phyloP scores from a whole-genome alignment of 176 grass and related monocot genomes.

The Themeda triandra region DNA sequence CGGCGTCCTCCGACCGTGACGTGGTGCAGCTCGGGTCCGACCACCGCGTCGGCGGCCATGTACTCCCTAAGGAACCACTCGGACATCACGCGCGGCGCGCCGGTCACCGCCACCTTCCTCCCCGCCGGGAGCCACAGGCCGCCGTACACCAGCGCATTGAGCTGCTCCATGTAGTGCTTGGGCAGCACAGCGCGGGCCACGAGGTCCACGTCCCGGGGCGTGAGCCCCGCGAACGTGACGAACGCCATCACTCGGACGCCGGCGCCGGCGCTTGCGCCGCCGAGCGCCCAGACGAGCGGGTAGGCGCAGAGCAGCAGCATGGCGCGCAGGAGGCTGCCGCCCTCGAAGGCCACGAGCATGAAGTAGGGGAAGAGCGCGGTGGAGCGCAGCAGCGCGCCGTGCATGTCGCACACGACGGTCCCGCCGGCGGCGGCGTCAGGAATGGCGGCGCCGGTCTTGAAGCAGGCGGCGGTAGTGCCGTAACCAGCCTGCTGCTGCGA shows the following conservation, averaged over 20 bases:
- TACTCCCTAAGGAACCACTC: slow-evolving; percentile 75
- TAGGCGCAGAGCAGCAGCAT: slow-evolving; percentile 48
- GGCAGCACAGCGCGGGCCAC: slow-evolving; percentile 67
- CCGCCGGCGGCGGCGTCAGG: not conserved
- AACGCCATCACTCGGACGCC: slow-evolving; percentile 60
- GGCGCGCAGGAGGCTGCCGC: slow-evolving; percentile 60
- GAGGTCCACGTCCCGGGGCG: slow-evolving; percentile 46
- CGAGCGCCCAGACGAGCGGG: slow-evolving; percentile 58
- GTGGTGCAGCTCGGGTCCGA: slow-evolving; percentile 56
- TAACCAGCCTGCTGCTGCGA: not conserved
- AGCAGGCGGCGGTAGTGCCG: not conserved
- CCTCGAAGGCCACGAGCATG: slow-evolving; percentile 94
- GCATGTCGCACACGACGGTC: slow-evolving; percentile 56
- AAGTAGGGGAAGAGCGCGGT: slow-evolving; percentile 73
- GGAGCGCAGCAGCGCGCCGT: slow-evolving; percentile 57
- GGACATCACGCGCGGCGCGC: slow-evolving; percentile 61
- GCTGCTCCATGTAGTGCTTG: slow-evolving; percentile 73
- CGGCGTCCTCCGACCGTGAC: slow-evolving; percentile 14
- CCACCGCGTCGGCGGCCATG: slow-evolving; percentile 52
- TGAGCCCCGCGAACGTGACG: slow-evolving; percentile 64
- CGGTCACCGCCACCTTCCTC: slow-evolving; percentile 56
- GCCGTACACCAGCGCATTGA: slow-evolving; percentile 58
- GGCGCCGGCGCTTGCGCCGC: slow-evolving; percentile 38
- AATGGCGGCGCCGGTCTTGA: not conserved
- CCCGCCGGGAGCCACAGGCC: slow-evolving; percentile 27